Evolutionary conservation across 176 grass and related monocot genomes (phyloP).

Genomic region (Zoysia pacifica): DNA sequence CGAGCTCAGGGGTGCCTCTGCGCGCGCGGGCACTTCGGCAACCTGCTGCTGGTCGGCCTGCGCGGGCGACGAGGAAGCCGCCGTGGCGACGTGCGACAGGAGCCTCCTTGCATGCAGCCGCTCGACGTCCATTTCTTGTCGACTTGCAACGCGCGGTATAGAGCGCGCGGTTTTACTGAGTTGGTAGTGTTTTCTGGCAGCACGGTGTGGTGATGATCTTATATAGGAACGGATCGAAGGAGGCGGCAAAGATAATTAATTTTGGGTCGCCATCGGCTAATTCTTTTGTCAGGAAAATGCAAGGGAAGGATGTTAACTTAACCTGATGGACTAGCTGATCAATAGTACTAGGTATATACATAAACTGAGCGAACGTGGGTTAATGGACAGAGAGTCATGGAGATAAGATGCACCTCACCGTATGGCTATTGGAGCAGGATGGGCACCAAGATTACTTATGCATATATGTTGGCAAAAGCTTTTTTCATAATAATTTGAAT

Average conservation of each 20-base stretch:
- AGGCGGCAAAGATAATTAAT: constrained; percentile 15
- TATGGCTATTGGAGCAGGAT: neutral
- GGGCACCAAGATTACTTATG: neutral
- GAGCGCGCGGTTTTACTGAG: neutral
- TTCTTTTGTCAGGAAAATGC: constrained; percentile 6
- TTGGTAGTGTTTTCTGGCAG: constrained; percentile 32
- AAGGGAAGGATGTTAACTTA: constrained; percentile 7
- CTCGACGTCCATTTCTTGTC: constrained; percentile 48
- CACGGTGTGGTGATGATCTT: constrained; percentile 24
- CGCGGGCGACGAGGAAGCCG: constrained; percentile 5
- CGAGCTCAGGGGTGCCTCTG: constrained; percentile 39
- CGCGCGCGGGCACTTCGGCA: neutral
- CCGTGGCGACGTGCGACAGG: constrained; percentile 24
- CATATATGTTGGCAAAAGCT: neutral
- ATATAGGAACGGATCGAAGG: constrained; percentile 35
- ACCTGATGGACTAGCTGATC: constrained; percentile 9
- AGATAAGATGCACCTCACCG: constrained; percentile 38
- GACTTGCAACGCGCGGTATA: neutral
- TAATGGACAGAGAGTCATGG: constrained; percentile 9
- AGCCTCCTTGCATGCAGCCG: constrained; percentile 53
- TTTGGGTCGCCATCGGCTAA: neutral
- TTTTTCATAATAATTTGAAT: neutral
- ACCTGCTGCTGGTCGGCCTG: neutral
- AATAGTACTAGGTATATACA: neutral
- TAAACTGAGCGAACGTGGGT: constrained; percentile 16